Evolutionary conservation across 345 rosid species (phyloP).

Genomic region (Hevea brasiliensis): DNA sequence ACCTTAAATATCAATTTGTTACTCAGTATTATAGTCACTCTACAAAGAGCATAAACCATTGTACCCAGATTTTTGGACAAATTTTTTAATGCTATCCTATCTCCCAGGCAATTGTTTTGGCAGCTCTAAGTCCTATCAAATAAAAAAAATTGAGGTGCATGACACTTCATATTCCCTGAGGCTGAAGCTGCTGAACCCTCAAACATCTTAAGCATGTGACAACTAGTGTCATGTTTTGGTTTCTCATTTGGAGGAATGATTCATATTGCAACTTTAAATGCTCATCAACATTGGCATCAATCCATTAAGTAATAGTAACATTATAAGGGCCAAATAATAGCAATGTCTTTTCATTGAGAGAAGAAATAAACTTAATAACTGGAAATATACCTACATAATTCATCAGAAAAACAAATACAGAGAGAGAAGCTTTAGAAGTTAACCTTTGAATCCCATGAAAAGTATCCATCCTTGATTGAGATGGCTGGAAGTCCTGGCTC

Average conservation of each 20-base stretch:
- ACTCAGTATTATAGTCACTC: not conserved
- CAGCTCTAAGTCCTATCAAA: too few relatives aligned
- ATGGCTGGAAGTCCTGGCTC: constrained; percentile 72
- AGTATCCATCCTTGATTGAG: constrained; percentile 73
- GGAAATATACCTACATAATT: not conserved
- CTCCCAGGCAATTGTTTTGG: too few relatives aligned
- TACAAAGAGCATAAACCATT: not conserved
- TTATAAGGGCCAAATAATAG: not conserved
- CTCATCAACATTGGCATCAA: not conserved
- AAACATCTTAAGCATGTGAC: too few relatives aligned
- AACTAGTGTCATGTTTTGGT: too few relatives aligned
- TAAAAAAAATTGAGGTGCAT: too few relatives aligned
- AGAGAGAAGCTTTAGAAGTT: constrained; percentile 1
- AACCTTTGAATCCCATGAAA: constrained; percentile 94
- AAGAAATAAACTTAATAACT: not conserved
- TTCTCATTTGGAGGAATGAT: too few relatives aligned
- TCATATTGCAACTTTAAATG: too few relatives aligned
- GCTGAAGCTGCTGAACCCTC: too few relatives aligned
- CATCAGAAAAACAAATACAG: not conserved
- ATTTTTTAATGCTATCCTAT: too few relatives aligned
- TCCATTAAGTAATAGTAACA: not conserved
- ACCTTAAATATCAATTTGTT: not conserved
- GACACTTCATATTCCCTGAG: too few relatives aligned
- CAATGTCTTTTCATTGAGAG: not conserved
- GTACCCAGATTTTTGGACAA: not conserved